Percentiles rank a stretch among this genome's conserved stretches.
phyloP scores from a whole-genome alignment of 805 yeast species.

The Saccharomycopsis vini region DNA sequence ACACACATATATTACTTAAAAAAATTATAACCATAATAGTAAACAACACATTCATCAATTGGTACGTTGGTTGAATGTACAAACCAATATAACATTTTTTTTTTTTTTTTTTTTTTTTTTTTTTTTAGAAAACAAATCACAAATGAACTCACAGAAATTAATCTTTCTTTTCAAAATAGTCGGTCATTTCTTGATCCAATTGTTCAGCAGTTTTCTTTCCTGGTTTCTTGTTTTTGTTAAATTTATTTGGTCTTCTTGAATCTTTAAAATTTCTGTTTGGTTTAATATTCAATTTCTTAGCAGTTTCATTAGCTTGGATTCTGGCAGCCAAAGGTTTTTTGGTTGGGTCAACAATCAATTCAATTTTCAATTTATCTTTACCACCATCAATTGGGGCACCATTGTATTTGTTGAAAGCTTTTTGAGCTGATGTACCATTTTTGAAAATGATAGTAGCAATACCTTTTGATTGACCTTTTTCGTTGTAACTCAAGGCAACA shows the following conservation, averaged over 20 bases:
- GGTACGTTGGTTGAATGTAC: no score
- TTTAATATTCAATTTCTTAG: conserved; percentile 1
- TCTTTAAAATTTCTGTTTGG: conserved; percentile 17
- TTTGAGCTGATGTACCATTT: conserved; percentile 57
- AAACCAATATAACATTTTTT: no score
- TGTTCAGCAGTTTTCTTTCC: conserved; percentile 73
- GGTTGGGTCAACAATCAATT: conserved; percentile 78
- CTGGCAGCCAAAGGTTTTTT: conserved; percentile 67
- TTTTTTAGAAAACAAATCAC: no score
- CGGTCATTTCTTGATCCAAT: conserved; percentile 97
- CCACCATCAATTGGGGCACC: conserved; percentile 94
- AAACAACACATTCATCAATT: no score
- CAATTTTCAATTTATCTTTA: conserved; percentile 61
- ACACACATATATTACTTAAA: no score
- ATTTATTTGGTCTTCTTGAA: conserved; percentile 20
- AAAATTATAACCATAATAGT: no score
- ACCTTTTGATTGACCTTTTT: conserved; percentile 85
- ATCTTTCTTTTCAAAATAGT: conserved; percentile 60
- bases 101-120: no score
- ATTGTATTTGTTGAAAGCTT: conserved; percentile 76
- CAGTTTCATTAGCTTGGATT: conserved; percentile 42
- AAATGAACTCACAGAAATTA: no score
- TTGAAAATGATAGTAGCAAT: conserved; percentile 79
- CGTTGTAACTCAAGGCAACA: conserved; percentile 70
- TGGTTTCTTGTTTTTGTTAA: conserved; percentile 20